Percentiles rank a stretch among this genome's conserved stretches.
Evolutionary conservation across 768 basidiomycete species (phyloP).

Genomic region (Tubosaeta brunneosetosa): DNA sequence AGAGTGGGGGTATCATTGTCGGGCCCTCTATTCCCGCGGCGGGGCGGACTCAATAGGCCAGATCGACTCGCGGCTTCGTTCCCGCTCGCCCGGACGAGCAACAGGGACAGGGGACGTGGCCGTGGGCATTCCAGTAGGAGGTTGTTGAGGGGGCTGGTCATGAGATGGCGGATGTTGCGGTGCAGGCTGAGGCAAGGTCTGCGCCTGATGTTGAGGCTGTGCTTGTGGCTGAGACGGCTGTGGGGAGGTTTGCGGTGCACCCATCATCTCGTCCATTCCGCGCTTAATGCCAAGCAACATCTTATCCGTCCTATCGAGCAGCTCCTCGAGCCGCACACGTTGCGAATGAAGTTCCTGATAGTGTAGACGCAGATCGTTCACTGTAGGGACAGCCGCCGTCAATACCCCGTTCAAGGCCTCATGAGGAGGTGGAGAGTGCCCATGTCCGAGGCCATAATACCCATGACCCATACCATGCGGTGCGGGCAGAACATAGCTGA

Average conservation of each 20-base stretch:
- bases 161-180: constrained; percentile 23
- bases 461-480: constrained; percentile 35
- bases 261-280: constrained; percentile 72
- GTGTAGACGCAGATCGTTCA: constrained; percentile 66
- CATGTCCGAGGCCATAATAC: constrained; percentile 36
- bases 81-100: constrained; percentile 24
- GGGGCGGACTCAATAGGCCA: constrained; percentile 29
- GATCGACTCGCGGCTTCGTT: constrained; percentile 25
- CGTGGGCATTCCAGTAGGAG: constrained; percentile 15
- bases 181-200: constrained; percentile 21
- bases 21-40: constrained; percentile 23
- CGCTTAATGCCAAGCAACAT: constrained; percentile 69
- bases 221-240: constrained; percentile 17
- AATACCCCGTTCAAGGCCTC: constrained; percentile 28
- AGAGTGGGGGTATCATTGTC: constrained; percentile 9
- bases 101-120: constrained; percentile 17
- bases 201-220: constrained; percentile 24
- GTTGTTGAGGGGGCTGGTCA: constrained; percentile 24
- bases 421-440: constrained; percentile 33
- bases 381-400: constrained; percentile 37
- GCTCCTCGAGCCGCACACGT: constrained; percentile 61
- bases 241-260: constrained; percentile 22
- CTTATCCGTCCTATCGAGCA: constrained; percentile 70
- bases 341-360: constrained; percentile 61
- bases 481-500: constrained; percentile 40